Conservation (phyloP, 2,329 filamentous ascomycete species). For the Colletotrichum australisinense region DNA sequence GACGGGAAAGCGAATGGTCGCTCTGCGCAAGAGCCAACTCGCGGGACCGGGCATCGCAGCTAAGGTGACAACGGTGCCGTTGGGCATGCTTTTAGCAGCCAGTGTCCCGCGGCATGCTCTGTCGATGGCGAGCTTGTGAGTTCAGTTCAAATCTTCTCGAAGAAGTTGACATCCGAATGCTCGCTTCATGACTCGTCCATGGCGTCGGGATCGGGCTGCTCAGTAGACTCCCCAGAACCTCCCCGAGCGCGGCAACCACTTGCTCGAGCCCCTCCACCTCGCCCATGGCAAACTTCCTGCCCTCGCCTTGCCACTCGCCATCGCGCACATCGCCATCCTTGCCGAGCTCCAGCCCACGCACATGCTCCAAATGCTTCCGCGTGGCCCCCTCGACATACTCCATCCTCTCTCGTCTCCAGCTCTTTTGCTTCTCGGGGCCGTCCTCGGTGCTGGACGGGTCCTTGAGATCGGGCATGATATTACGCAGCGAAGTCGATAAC, state of each 20-base stretch:
- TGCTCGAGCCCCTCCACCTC: slow-evolving; percentile 70
- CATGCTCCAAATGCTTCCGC: slow-evolving; percentile 78
- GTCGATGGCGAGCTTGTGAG: not conserved
- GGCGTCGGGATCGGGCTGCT: slow-evolving; percentile 18
- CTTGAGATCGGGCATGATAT: slow-evolving; percentile 73
- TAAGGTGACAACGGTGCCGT: not conserved
- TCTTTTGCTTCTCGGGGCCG: slow-evolving; percentile 54
- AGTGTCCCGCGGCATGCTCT: not conserved
- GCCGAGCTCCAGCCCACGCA: slow-evolving; percentile 74
- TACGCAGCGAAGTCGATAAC: slow-evolving; percentile 69
- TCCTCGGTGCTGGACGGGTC: slow-evolving; percentile 38
- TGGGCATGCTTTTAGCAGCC: not conserved
- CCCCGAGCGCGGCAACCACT: slow-evolving; percentile 59
- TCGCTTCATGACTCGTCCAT: slow-evolving; percentile 33
- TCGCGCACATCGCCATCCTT: slow-evolving; percentile 71
- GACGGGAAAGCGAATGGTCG: too few species aligned
- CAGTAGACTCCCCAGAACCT: slow-evolving; percentile 34
- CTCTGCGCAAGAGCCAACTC: too few species aligned
- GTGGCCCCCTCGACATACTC: slow-evolving; percentile 88
- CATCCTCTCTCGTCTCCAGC: slow-evolving; percentile 76
- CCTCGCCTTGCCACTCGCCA: slow-evolving; percentile 71
- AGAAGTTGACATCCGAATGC: not conserved
- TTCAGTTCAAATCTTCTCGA: not conserved
- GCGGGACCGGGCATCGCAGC: not conserved
- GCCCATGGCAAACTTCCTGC: slow-evolving; percentile 58